Evolutionary conservation across 495 filamentous ascomycete species (phyloP), one percentile per base, ranked within the genome.

Genomic region (Glonium stellatum): DNA sequence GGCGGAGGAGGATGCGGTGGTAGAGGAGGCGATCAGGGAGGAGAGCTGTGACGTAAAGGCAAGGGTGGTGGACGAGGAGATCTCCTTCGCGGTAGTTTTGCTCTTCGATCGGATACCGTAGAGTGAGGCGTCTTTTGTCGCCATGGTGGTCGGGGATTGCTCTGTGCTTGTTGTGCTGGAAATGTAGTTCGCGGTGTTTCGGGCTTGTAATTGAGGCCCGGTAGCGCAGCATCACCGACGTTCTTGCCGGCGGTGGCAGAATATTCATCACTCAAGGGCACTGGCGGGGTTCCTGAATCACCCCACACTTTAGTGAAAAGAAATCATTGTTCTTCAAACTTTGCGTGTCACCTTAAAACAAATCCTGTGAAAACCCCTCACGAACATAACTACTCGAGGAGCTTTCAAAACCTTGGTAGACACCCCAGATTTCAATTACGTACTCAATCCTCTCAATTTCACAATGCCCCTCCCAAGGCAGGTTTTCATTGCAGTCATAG

Each of bases 1-100:
- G 51, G 72, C 58, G 6, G 27, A 31, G 27, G 27, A 31, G 27
- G 27, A 31, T 31, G 27, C 27, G 27, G 31, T 77, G 63, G 19
- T 23, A 39, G 67, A 64, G 13, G 67, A 41, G 18, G 55, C 48
- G 60, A 72, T 68, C 56, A 71, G 71, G 41, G 39, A 42, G 50
- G 61, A 65, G 60, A 72, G 68, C 34, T 56, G 15, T n/a, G 63
- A 61, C 36, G 85, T 80, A 75, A 97, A 96, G 67, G 86, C 81
- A 55, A 95, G 83, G 63, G 83, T 87, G 56, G 86, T 86, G 22
- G 89, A 83, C 48, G 88, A 82, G 34, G 84, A 77, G 49, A 86
- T 80, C 58, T 83, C 79, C 66, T 80, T 80, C 60, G 76, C 76
- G 63, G 84, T 69, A 35, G 72, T 62, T 54, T 62, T 60, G 50